Evolutionary conservation across 164 flowering plant genomes (phyloP), one percentile per base, ranked within the genome.

Genomic region (Magnolia officinalis): DNA sequence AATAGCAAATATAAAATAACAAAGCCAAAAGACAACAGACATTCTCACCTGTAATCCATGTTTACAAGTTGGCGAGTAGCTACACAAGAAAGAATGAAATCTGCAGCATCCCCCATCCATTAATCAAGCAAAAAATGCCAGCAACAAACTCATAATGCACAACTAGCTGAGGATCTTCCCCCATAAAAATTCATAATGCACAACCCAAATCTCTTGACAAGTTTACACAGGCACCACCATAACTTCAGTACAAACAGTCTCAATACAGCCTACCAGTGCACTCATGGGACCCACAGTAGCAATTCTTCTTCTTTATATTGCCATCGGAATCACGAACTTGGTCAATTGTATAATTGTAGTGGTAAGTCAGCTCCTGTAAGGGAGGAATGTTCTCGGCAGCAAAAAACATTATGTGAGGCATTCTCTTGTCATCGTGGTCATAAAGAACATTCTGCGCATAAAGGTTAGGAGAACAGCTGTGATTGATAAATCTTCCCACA

Each of bases 351-450:
- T 95, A 95, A 69, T 95, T 95, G 85, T 95, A 95, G 75, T 92
- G 88, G 61, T 92, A 93, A 1, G 96, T 87, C 49, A 95, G 77
- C 84, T 95, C 98, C 78, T 88, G 88, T 77, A 95, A 73, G 2
- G 97, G 91, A 72, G 97, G 95, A 78, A 95, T 95, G 75, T 93
- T 92, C 77, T 95, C 95, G 1, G 88, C 90, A 20, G 98, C 95
- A 83, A 95, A 95, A 14, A 95, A 72, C 97, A 93, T 95, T 69
- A 95, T 83, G 81, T 92, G 98, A 8, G 98, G 98, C 85, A 91
- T 82, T 67, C 87, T 87, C 81, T 76, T 87, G 76, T 93, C 97
- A 14, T 87, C 91, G 50, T 93, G 93, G 81, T 93, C 97, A 82
- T 86, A 95, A 5, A 93, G 88, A 29, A 95, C 94, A 85, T 89